Evolutionary conservation across 768 basidiomycete species (phyloP), one percentile per base, ranked within the genome.

Genomic region (Russula sp.): DNA sequence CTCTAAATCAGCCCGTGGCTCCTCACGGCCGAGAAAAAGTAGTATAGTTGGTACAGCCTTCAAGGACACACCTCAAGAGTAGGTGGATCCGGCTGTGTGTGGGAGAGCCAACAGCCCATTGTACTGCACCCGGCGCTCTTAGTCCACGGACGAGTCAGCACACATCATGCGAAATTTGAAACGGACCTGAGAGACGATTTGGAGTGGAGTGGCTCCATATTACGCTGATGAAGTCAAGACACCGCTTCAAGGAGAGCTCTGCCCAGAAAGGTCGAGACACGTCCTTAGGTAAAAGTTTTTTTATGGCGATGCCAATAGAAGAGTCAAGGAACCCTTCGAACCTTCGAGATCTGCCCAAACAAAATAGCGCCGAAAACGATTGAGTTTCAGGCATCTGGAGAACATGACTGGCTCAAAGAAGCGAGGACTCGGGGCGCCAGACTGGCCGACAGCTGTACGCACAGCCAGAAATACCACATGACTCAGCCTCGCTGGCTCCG

Each of bases 61-160:
- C 6, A 27, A 18, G 31, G 32, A 66, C 62, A 53, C 8, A 63
- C 67, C 39, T 66, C 65, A 10, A 61, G 42, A 6, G 62, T 20
- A 4, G 67, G 67, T 14, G 66, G 44, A 53, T 58, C 31, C 31
- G 54, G 37, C 31, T 62, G 57, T 1, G 65, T 68, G 39, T 68
- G 67, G 1, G 65, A 52, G 1, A 66, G 57, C 67, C 67, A 68
- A 31, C 65, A 63, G 31, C 51, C 65, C 67, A 68, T 6, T 68
- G 67, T 7, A 66, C 62, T 66, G 56, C 45, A 53, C 39, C 37
- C 27, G 52, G 54, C 39, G 37, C 27, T 40, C 37, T 58, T 7
- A 50, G 55, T 53, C 39, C 47, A 57, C 6, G 54, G 45, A 22
- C 59, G 52, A 52, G 59, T 42, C 47, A 53, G 53, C 7, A n/a